Evolutionary conservation across 257 asterid genomes (phyloP).

Genomic region (Capsicum baccatum): DNA sequence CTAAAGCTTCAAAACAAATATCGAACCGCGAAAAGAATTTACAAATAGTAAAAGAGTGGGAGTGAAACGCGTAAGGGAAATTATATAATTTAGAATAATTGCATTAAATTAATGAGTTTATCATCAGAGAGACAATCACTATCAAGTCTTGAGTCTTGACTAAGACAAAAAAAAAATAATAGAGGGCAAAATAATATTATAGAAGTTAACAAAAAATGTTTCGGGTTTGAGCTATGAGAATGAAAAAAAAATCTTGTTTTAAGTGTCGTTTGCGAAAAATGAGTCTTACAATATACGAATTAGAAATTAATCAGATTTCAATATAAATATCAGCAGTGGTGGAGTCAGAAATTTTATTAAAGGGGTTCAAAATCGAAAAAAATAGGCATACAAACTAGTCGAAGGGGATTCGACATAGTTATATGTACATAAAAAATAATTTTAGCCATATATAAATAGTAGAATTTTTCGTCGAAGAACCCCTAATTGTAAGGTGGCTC

Average conservation of each 20-base stretch:
- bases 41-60: not conserved
- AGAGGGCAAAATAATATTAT: conserved; percentile 31
- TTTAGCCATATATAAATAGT: no score
- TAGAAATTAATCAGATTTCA: no score
- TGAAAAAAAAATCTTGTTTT: not conserved
- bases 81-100: conserved; percentile 31
- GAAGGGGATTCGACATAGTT: no score
- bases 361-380: no score
- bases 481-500: no score
- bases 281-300: accelerated
- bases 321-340: no score
- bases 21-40: no score
- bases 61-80: conserved; percentile 51
- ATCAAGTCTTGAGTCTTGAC: conserved; percentile 45
- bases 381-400: no score
- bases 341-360: no score
- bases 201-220: conserved; percentile 51
- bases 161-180: conserved; percentile 38
- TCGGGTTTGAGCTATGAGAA: accelerated
- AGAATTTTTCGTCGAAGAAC: no score
- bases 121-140: conserved; percentile 53
- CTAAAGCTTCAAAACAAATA: not conserved
- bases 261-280: not conserved
- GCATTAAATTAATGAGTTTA: conserved; percentile 41
- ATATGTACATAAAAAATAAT: no score